phyloP scores from a whole-genome alignment of 1,284 basidiomycete species.

The Ustilago vetiveriae region DNA sequence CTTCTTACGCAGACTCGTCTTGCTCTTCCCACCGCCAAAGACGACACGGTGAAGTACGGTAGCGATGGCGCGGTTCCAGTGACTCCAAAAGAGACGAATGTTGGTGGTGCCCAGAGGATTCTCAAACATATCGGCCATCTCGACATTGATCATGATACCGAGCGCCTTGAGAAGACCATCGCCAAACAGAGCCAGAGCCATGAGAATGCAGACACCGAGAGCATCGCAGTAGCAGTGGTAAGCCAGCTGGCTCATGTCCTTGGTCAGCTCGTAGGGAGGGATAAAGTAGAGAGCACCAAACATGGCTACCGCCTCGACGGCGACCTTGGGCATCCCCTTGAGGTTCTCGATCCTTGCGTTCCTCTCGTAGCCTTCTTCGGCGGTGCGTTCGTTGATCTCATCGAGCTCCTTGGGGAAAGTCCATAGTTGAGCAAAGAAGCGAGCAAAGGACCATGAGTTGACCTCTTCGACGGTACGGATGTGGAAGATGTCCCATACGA shows the following conservation, averaged over 20 bases:
- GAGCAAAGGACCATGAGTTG: constrained; percentile 47
- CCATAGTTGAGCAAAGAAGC: constrained; percentile 64
- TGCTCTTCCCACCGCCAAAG: constrained; percentile 58
- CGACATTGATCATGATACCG: constrained; percentile 59
- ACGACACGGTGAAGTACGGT: constrained; percentile 65
- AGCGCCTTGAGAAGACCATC: constrained; percentile 58
- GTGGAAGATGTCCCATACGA: constrained; percentile 65
- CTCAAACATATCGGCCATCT: constrained; percentile 66
- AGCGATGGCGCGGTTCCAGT: constrained; percentile 66
- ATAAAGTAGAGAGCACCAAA: constrained; percentile 57
- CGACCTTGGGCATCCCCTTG: constrained; percentile 54
- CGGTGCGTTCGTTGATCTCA: constrained; percentile 54
- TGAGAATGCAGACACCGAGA: constrained; percentile 56
- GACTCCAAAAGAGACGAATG: constrained; percentile 65
- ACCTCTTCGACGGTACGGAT: constrained; percentile 61
- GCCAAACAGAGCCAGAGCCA: constrained; percentile 59
- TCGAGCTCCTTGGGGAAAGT: constrained; percentile 62
- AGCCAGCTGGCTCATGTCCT: constrained; percentile 54
- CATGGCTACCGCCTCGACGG: constrained; percentile 48
- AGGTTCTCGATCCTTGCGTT: constrained; percentile 55
- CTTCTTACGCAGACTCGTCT: constrained; percentile 30
- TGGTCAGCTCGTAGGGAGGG: constrained; percentile 55
- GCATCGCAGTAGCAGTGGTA: constrained; percentile 59
- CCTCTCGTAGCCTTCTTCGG: constrained; percentile 46
- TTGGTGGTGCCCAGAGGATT: constrained; percentile 64